Base-by-base conservation (phyloP, 1,284 basidiomycete species). In the Cryptococcus neoformans region DNA sequence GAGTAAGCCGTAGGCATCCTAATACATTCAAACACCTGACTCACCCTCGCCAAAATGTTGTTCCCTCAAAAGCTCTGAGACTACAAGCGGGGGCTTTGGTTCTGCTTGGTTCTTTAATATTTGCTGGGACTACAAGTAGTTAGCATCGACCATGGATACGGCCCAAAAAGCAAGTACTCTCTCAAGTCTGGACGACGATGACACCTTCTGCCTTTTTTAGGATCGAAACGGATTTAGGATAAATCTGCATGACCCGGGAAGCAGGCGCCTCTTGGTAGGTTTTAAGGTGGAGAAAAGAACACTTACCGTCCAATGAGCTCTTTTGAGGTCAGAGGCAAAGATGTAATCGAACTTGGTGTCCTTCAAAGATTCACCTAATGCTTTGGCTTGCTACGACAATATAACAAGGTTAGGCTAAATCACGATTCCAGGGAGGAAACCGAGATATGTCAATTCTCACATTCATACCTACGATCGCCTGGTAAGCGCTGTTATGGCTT, bases 311-410 rank as follows among this genome's bases (percentile, higher is more conserved):
- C 75, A 76, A 34, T 66, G 62, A 1, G 92, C 90, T 34, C 93
- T 85, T 65, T 86, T 83, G 51, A 96, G 82, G 56, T 88, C 83
- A 0, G 91, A 94, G 7, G 88, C 83, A 73, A 90, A 85, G 58
- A 97, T 88, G 16, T 83, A 83, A 44, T 83, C 80, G 62, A 93
- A 81, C 8, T 69, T 80, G 11, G 79, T 83, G 36, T 78, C 67
- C n/a, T 83, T 77, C 38, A 92, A 83, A 21, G 84, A 83, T 50
- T 80, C 76, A 0, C 85, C 90, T 2, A 90, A 79, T 0, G 90
- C 89, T 65, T 83, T 84, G 3, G 92, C 90, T 88, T 94, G 92
- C 88, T 91, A 55, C 6, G 21, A 21, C 21, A 21, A 21, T 21
- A 21, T 21, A 21, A 21, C 21, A 21, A 21, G 21, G 21, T 21